Conservation (phyloP, 2,329 filamentous ascomycete genomes). For the Cadophora gregata region DNA sequence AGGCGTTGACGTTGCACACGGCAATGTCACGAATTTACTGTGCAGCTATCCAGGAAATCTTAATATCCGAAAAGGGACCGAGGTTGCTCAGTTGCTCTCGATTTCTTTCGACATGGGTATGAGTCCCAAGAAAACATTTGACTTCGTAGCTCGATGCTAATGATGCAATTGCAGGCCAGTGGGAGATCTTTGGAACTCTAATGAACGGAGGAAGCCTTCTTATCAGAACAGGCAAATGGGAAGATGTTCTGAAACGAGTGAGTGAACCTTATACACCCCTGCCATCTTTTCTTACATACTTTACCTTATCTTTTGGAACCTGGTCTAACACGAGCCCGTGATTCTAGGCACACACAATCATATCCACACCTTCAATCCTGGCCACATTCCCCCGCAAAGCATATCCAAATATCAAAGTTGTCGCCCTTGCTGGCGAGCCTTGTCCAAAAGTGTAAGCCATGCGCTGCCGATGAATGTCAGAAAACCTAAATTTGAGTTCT, state of each 20-base stretch:
- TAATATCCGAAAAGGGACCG: slow-evolving; percentile 55
- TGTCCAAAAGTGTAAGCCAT: slow-evolving; percentile 50
- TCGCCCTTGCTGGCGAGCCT: slow-evolving; percentile 62
- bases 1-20: slow-evolving; percentile 71
- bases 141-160: slow-evolving; percentile 1
- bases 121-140: slow-evolving; percentile 29
- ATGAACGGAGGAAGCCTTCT: slow-evolving; percentile 64
- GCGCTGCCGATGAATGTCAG: too few relatives aligned
- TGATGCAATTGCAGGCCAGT: slow-evolving; percentile 52
- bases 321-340: background rate
- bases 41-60: slow-evolving; percentile 57
- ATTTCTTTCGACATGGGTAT: slow-evolving; percentile 67
- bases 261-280: slow-evolving; percentile 20
- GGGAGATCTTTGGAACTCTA: slow-evolving; percentile 63
- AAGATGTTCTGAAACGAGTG: slow-evolving; percentile 53
- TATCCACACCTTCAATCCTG: slow-evolving; percentile 61
- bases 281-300: background rate
- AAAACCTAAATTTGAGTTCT: slow-evolving; percentile 24
- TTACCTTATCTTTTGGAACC: background rate
- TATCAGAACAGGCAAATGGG: slow-evolving; percentile 57
- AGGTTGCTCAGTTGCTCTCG: slow-evolving; percentile 61
- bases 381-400: slow-evolving; percentile 54
- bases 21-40: slow-evolving; percentile 60
- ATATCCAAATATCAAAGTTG: slow-evolving; percentile 57
- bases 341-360: slow-evolving; percentile 50